phyloP scores from a whole-genome alignment of 202 grass and related monocot species.

The Digitaria exilis region DNA sequence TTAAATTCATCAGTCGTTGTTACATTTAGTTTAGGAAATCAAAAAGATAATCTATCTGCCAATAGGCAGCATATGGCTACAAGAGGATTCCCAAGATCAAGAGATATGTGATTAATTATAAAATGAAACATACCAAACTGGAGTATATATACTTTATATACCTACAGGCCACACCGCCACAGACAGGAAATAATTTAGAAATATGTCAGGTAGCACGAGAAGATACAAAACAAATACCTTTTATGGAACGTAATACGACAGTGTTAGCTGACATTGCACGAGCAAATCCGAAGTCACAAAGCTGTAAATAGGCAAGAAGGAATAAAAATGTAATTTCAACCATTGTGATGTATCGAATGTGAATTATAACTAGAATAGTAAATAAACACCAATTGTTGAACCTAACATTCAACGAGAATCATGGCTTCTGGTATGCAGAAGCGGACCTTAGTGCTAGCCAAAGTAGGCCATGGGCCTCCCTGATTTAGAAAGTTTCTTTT shows the following conservation, averaged over 20 bases:
- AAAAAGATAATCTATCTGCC: not conserved
- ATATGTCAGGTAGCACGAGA: not conserved
- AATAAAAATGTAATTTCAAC: not conserved
- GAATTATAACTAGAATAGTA: slow-evolving; percentile 19
- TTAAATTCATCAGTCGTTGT: not conserved
- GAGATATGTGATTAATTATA: not conserved
- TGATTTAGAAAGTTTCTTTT: too few relatives aligned
- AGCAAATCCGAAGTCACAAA: slow-evolving; percentile 99
- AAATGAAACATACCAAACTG: slow-evolving; percentile 25
- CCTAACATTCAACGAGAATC: not conserved
- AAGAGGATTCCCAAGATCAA: not conserved
- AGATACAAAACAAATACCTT: slow-evolving; percentile 61
- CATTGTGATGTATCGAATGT: slow-evolving; percentile 31
- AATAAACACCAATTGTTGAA: slow-evolving; percentile 7
- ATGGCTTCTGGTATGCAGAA: not conserved
- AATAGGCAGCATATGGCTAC: not conserved
- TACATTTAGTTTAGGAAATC: slow-evolving; percentile 1
- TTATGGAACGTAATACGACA: slow-evolving; percentile 94
- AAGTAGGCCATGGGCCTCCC: too few relatives aligned
- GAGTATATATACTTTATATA: too few relatives aligned
- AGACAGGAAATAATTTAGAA: slow-evolving; percentile 21
- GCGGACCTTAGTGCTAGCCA: too few relatives aligned
- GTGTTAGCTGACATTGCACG: slow-evolving; percentile 98
- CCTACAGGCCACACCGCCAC: not conserved
- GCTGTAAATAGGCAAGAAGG: slow-evolving; percentile 55